phyloP scores from a whole-genome alignment of 768 basidiomycete genomes.

The Kwoniella mangroviensis region DNA sequence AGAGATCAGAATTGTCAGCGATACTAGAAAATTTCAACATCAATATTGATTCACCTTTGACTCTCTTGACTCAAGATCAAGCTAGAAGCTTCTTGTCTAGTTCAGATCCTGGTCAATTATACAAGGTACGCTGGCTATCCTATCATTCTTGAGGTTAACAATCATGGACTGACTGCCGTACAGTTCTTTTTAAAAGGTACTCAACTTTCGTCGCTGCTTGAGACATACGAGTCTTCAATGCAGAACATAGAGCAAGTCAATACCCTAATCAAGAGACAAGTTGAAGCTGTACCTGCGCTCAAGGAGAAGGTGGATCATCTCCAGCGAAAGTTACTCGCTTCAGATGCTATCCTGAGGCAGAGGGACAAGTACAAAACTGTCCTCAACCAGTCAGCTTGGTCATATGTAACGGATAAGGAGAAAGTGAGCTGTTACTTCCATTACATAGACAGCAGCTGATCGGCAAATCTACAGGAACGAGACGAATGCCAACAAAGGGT shows the following conservation, averaged over 20 bases:
- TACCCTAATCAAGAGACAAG: constrained; percentile 30
- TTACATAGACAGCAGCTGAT: background rate
- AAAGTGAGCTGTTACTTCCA: constrained; percentile 44
- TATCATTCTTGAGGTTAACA: no score
- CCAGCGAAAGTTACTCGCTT: constrained; percentile 69
- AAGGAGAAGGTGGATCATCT: constrained; percentile 67
- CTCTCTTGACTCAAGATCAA: constrained; percentile 70
- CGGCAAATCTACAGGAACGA: background rate
- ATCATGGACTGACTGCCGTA: background rate
- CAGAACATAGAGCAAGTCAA: constrained; percentile 72
- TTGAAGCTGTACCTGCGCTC: constrained; percentile 74
- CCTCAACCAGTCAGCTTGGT: constrained; percentile 85
- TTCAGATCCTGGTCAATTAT: constrained; percentile 80
- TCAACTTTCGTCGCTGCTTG: constrained; percentile 80
- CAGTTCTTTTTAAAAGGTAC: constrained; percentile 96
- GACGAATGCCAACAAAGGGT: background rate
- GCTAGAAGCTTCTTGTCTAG: constrained; percentile 83
- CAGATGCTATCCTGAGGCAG: constrained; percentile 73
- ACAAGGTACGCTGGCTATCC: constrained; percentile 66
- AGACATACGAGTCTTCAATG: constrained; percentile 79
- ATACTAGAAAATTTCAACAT: constrained; percentile 97
- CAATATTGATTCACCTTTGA: constrained; percentile 76
- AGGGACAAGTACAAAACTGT: constrained; percentile 70
- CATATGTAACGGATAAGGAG: constrained; percentile 62
- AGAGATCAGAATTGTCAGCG: constrained; percentile 79